These are phyloP conservation scores for Cardiosporidium cionae DNA, from an alignment of 169 alveolate species.

Conservation along the genomic window DNA sequence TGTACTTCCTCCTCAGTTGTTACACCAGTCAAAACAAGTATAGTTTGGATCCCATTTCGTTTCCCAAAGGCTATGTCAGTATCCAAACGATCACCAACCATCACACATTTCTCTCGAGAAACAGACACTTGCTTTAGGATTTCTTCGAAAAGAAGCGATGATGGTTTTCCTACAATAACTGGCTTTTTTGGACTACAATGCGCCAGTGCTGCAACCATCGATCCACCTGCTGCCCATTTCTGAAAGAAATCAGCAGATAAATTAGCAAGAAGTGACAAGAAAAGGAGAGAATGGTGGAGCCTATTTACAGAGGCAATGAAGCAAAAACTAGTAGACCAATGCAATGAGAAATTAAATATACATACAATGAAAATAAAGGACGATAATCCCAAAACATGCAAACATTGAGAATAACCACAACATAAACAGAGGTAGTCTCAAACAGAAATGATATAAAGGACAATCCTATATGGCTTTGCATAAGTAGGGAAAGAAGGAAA, in stretches of 20 bases:
- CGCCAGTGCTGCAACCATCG: constrained; percentile 47
- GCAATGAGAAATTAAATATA: too few species aligned
- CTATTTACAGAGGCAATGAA: neutral
- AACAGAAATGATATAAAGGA: too few species aligned
- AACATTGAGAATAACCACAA: too few species aligned
- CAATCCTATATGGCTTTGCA: too few species aligned
- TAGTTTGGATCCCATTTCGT: neutral
- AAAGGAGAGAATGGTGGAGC: neutral
- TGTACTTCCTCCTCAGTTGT: neutral
- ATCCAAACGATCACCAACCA: constrained; percentile 31
- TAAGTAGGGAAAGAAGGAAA: too few species aligned
- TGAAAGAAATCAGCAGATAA: constrained; percentile 3
- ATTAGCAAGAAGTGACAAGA: neutral
- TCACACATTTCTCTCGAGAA: neutral
- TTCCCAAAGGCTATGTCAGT: constrained; percentile 20
- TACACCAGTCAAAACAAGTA: constrained; percentile 20
- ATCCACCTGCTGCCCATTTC: constrained; percentile 58
- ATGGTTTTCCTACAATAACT: constrained; percentile 42
- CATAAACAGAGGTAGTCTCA: too few species aligned
- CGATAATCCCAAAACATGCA: too few species aligned
- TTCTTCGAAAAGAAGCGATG: constrained; percentile 29
- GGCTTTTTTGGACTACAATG: constrained; percentile 38
- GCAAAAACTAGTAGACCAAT: neutral
- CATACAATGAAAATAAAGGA: too few species aligned
- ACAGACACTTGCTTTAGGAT: constrained; percentile 20